Base-by-base conservation (phyloP, 1,139 yeast genomes). In the Protomyces pachydermus region DNA sequence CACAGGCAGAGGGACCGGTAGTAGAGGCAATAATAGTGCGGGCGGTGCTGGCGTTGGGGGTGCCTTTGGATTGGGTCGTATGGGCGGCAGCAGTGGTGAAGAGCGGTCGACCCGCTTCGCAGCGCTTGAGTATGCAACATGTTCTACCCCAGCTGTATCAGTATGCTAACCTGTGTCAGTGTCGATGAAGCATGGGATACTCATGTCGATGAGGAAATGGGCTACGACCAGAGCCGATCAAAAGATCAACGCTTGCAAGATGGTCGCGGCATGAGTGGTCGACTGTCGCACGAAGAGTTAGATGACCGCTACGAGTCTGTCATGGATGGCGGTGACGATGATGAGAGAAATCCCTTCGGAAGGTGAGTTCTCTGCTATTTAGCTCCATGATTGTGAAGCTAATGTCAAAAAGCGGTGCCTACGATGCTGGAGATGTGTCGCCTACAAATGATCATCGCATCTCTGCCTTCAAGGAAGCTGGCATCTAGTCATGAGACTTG, bases 151-250 rank as follows among this genome's bases (percentile, higher is more conserved):
- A 45, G 10, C 25, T n/a, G 16, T n/a, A 54, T 18, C 14, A 16
- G 12, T 14, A 42, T 37, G 55, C 37, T 28, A 12, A 52, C 42
- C 23, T 20, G 38, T 14, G n/a, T 12, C 54, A 58, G 62, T 52
- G 62, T 58, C 20, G 62, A 58, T 20, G 62, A 58, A 52, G 62
- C 62, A 2, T 58, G 62, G 62, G 62, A 58, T 32, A 35, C 56
- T 8, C 62, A 58, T 34, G 62, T 58, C 3, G 62, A 58, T 34
- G 62, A 58, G 42, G 62, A 58, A 20, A 58, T 58, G 62, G 62
- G 62, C 2, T 58, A 58, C 20, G 62, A 42, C 12, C 42, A 55
- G 4, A 50, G 42, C 20, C 52, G 48, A 6, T 9, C 25, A 4
- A 42, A 42, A 20, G 20, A n/a, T 16, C 48, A 42, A 42, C 23